A percentile compares a stretch with the other conserved stretches of the same genome.
Conservation (phyloP, 148 eudicot species). For the Vaccinium vitisidaea region DNA sequence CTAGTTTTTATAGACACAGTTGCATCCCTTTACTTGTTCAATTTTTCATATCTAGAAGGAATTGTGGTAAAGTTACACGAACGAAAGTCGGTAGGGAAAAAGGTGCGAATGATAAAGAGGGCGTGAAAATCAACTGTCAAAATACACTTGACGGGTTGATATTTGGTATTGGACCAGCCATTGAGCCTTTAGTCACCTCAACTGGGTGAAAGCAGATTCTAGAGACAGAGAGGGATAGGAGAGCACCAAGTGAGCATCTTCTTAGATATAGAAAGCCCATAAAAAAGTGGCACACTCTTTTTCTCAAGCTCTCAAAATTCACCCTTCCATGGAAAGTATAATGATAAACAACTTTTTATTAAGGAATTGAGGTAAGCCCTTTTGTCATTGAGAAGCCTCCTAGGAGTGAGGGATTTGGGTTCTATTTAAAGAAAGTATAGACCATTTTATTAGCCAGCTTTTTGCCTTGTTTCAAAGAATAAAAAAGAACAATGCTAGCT, state of each 20-base stretch:
- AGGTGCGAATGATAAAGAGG: neutral
- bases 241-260: constrained; percentile 29
- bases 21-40: neutral
- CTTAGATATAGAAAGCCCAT: constrained; percentile 24
- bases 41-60: neutral
- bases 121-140: neutral
- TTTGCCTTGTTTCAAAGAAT: constrained; percentile 25
- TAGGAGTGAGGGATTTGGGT: constrained; percentile 43
- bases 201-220: constrained; percentile 40
- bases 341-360: constrained; percentile 43
- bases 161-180: constrained; percentile 4
- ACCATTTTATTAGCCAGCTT: constrained; percentile 13
- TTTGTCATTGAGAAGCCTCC: constrained; percentile 54
- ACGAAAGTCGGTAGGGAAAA: neutral
- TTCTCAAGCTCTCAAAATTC: constrained; percentile 24
- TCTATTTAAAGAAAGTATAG: constrained; percentile 19
- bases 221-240: constrained; percentile 5
- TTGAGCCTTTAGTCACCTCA: constrained; percentile 26
- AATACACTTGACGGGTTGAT: neutral
- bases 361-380: constrained; percentile 32
- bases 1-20: neutral
- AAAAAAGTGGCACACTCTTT: constrained; percentile 27
- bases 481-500: no score
- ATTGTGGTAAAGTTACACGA: neutral
- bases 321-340: constrained; percentile 34